A percentile compares a stretch with the other conserved stretches of the same genome.
These are phyloP conservation scores for Gaeumannomyces tritici DNA, from an alignment of 2,329 filamentous ascomycete species.

Conservation along the genomic window DNA sequence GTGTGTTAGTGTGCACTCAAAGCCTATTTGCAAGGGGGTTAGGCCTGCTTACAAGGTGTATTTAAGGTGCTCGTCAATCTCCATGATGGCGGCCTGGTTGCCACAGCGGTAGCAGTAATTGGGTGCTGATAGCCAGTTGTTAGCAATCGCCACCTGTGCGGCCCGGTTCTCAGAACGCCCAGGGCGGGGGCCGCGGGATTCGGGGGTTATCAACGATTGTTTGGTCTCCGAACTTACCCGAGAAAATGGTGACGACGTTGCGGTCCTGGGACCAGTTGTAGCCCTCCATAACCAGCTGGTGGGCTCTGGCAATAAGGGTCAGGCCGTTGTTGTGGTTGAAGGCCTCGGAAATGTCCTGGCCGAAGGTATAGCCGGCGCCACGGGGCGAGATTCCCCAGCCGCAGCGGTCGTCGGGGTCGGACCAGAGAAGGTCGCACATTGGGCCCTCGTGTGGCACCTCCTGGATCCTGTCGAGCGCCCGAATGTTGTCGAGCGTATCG, in stretches of 20 bases:
- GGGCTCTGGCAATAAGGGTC: slow-evolving; percentile 88
- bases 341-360: slow-evolving; percentile 94
- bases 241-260: slow-evolving; percentile 98
- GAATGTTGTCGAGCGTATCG: slow-evolving; percentile 90
- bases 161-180: not conserved
- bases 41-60: slow-evolving; percentile 85
- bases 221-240: slow-evolving; percentile 42
- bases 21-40: too few relatives aligned
- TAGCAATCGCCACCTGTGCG: slow-evolving; percentile 5
- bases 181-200: not conserved
- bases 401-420: slow-evolving; percentile 91
- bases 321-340: slow-evolving; percentile 99
- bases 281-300: slow-evolving; percentile 98
- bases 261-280: slow-evolving; percentile 99
- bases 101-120: slow-evolving; percentile 99
- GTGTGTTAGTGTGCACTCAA: not conserved
- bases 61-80: slow-evolving; percentile 98
- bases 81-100: slow-evolving; percentile 99
- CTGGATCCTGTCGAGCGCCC: slow-evolving; percentile 90
- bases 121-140: slow-evolving; percentile 44
- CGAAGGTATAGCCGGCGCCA: slow-evolving; percentile 91
- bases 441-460: slow-evolving; percentile 97
- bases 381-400: slow-evolving; percentile 94
- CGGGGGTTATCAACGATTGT: not conserved
- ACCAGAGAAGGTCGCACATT: slow-evolving; percentile 98